Conservation (phyloP, 371 early-diverging fungal species). For the Actinomucor elegans region DNA sequence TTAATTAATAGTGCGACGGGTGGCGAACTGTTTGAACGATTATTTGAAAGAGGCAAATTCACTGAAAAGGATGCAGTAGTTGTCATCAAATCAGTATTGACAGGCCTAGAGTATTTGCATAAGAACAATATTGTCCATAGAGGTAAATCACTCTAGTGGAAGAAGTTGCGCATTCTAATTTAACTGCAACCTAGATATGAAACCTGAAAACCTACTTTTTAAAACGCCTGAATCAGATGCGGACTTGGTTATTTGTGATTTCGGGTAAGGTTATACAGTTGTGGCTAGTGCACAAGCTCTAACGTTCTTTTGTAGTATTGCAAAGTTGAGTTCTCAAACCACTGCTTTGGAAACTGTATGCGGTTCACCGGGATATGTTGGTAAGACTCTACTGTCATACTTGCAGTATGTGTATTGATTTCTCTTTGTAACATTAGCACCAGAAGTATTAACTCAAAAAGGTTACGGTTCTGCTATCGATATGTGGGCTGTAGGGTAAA, state of each 20-base stretch:
- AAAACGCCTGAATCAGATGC: constrained; percentile 57
- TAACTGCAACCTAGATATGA: constrained; percentile 59
- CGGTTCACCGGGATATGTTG: constrained; percentile 62
- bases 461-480: constrained; percentile 82
- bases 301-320: constrained; percentile 39
- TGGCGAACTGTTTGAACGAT: constrained; percentile 90
- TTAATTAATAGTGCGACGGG: constrained; percentile 60
- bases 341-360: constrained; percentile 58
- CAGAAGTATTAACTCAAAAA: constrained; percentile 75
- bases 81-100: constrained; percentile 65
- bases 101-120: constrained; percentile 77
- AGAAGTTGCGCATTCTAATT: no score
- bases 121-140: constrained; percentile 69
- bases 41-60: constrained; percentile 81
- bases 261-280: constrained; percentile 47
- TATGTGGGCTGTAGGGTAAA: constrained; percentile 78
- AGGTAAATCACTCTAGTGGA: no score
- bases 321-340: constrained; percentile 48
- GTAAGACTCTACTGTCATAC: constrained; percentile 28
- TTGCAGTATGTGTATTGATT: constrained; percentile 7
- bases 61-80: constrained; percentile 85
- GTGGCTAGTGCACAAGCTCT: constrained; percentile 2
- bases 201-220: constrained; percentile 82
- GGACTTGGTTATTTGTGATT: constrained; percentile 65
- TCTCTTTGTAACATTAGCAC: constrained; percentile 54